Evolutionary conservation across 2,329 filamentous ascomycete genomes (phyloP).

Genomic region (Podosphaera fusca): DNA sequence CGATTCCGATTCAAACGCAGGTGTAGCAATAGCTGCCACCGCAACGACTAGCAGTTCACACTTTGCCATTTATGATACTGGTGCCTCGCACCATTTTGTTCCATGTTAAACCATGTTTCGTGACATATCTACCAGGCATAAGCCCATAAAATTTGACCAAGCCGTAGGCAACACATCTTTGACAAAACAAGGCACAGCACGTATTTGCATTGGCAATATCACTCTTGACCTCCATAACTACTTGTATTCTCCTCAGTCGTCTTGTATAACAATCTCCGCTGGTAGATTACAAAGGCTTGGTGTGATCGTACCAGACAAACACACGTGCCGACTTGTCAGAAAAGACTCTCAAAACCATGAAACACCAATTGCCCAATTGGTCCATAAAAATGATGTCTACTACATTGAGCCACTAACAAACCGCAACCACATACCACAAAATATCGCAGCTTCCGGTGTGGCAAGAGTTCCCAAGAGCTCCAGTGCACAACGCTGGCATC

Average conservation of each 20-base stretch:
- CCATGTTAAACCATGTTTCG: not conserved
- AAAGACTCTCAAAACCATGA: not conserved
- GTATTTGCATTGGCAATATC: no score
- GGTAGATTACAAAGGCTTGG: not conserved
- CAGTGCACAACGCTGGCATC: not conserved
- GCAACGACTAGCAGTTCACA: not conserved
- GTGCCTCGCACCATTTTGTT: conserved; percentile 1
- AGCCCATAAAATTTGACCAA: no score
- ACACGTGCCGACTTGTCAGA: not conserved
- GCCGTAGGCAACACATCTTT: no score
- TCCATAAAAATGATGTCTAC: not conserved
- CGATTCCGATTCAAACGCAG: not conserved
- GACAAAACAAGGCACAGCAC: no score
- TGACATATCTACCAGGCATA: not conserved
- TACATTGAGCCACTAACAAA: not conserved
- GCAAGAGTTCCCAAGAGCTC: not conserved
- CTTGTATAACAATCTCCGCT: not conserved
- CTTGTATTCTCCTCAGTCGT: not conserved
- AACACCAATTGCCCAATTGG: not conserved
- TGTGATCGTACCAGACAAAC: not conserved
- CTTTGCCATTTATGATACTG: not conserved
- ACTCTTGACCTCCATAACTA: not conserved
- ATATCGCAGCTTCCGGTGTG: not conserved
- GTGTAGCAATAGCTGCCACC: not conserved
- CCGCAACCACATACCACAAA: not conserved